phyloP scores from a whole-genome alignment of 805 yeast genomes.

The Wickerhamiella lipophila region DNA sequence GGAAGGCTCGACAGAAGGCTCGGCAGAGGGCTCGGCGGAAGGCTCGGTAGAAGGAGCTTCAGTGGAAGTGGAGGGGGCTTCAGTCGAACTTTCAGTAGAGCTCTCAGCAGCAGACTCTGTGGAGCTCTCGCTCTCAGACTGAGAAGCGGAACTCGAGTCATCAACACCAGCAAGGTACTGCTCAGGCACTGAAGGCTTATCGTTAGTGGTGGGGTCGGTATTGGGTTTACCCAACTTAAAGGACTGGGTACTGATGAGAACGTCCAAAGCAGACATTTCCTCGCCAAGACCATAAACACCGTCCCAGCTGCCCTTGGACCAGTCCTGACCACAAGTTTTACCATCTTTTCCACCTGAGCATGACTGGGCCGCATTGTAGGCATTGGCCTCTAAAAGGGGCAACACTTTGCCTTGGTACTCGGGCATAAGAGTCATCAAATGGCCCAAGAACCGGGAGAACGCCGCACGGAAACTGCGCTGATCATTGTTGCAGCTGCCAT shows the following conservation, averaged over 20 bases:
- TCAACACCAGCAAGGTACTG: background rate
- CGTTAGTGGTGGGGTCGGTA: constrained; percentile 1
- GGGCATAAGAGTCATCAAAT: constrained; percentile 48
- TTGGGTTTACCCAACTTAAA: background rate
- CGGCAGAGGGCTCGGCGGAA: background rate
- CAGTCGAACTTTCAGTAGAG: background rate
- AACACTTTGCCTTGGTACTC: constrained; percentile 35
- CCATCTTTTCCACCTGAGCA: constrained; percentile 69
- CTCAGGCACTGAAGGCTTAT: background rate
- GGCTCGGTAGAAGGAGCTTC: background rate
- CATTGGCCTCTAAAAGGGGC: constrained; percentile 37
- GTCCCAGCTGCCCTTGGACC: constrained; percentile 55
- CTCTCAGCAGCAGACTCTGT: background rate
- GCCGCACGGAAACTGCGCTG: constrained; percentile 62
- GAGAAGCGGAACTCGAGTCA: background rate
- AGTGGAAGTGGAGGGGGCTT: background rate
- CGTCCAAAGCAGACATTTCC: constrained; percentile 63
- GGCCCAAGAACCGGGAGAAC: constrained; percentile 48
- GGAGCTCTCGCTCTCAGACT: background rate
- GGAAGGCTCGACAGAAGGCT: background rate
- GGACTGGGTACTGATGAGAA: constrained; percentile 35
- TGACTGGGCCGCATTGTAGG: constrained; percentile 55
- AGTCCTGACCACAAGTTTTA: constrained; percentile 62
- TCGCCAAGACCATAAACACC: constrained; percentile 63
- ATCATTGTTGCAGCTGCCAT: constrained; percentile 45